Conservation (phyloP, 306 rosid species). For the Luffa aegyptiaca region DNA sequence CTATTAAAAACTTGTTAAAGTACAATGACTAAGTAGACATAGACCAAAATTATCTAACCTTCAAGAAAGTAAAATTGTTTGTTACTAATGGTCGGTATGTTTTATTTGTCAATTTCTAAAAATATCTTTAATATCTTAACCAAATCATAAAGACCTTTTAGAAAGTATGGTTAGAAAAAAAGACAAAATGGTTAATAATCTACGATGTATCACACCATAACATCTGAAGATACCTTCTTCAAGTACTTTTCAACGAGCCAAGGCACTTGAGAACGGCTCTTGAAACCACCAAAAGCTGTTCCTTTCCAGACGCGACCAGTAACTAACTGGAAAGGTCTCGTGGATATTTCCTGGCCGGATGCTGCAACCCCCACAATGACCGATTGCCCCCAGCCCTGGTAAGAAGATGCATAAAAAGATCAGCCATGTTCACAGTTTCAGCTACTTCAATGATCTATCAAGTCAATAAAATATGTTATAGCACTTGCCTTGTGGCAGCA, state of each 20-base stretch:
- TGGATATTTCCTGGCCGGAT: slow-evolving; percentile 84
- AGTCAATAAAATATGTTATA: neutral
- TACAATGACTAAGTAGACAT: neutral
- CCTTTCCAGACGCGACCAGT: slow-evolving; percentile 99
- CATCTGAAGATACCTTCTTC: slow-evolving; percentile 48
- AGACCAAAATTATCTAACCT: neutral
- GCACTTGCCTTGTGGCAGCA: slow-evolving; percentile 85
- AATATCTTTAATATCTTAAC: neutral
- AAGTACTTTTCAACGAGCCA: slow-evolving; percentile 93
- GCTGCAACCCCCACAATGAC: slow-evolving; percentile 95
- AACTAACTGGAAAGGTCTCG: slow-evolving; percentile 92
- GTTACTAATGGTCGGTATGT: neutral
- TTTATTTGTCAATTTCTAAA: neutral
- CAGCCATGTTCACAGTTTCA: neutral
- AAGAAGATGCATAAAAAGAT: slow-evolving; percentile 8
- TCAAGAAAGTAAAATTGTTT: neutral
- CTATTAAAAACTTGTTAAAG: too few species aligned
- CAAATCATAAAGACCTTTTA: neutral
- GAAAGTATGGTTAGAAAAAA: neutral
- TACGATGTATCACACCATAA: neutral
- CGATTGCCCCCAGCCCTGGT: slow-evolving; percentile 95
- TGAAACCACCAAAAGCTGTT: slow-evolving; percentile 96
- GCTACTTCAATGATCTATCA: neutral
- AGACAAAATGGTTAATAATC: neutral
- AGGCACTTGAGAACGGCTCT: slow-evolving; percentile 94